Conservation (phyloP, 176 grass and related monocot species). For the Oryza meridionalis region DNA sequence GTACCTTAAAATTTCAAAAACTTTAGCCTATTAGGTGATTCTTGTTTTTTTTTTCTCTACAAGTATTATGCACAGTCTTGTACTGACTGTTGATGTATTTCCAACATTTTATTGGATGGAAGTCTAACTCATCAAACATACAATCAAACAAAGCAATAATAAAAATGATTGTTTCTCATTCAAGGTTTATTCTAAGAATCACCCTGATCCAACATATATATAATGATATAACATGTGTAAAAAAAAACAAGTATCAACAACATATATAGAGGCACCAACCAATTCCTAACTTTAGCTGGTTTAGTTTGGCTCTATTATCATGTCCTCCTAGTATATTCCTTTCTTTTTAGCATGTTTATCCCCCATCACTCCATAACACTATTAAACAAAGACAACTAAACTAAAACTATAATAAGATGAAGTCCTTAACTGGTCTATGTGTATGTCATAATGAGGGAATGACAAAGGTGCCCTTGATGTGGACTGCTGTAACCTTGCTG, state of each 20-base stretch:
- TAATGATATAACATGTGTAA: not conserved
- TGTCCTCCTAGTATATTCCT: slow-evolving; percentile 3
- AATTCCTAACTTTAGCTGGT: not conserved
- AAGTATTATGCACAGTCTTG: not conserved
- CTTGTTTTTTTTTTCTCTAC: too few species aligned
- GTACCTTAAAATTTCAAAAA: not conserved
- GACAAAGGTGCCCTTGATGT: slow-evolving; percentile 31
- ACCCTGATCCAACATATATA: not conserved
- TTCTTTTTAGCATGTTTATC: not conserved
- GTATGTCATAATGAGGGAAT: slow-evolving; percentile 17
- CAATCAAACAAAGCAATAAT: not conserved
- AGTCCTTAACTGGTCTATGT: not conserved
- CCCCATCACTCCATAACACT: not conserved
- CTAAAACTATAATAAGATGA: not conserved
- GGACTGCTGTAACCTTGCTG: slow-evolving; percentile 36
- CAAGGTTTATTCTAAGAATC: not conserved
- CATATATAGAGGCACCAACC: not conserved
- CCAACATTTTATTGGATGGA: not conserved
- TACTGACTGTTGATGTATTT: not conserved
- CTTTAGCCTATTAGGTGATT: not conserved
- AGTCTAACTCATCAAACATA: not conserved
- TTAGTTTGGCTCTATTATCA: not conserved
- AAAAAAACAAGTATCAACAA: not conserved
- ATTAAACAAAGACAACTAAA: not conserved
- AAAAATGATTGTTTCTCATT: not conserved